phyloP scores from a whole-genome alignment of 768 basidiomycete species.

The Suillus sp. region DNA sequence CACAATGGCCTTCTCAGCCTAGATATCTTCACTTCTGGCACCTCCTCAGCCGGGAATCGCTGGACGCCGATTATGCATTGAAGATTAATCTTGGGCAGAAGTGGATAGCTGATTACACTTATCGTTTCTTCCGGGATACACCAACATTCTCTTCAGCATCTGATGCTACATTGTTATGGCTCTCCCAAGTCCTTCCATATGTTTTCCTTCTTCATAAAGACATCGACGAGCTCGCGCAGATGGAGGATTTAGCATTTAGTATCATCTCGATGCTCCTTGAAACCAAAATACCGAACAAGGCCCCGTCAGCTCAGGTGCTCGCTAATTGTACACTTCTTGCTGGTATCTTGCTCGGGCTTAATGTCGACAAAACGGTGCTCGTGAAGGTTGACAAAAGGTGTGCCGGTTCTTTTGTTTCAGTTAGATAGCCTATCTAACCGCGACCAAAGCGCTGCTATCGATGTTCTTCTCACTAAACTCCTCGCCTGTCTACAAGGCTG shows the following conservation, averaged over 20 bases:
- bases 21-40: slow-evolving; percentile 12
- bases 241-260: slow-evolving; percentile 8
- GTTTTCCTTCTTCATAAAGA: slow-evolving; percentile 9
- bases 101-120: slow-evolving; percentile 9
- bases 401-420: not conserved
- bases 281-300: not conserved
- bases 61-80: slow-evolving; percentile 7
- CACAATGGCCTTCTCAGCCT: slow-evolving; percentile 9
- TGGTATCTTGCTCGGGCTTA: slow-evolving; percentile 10
- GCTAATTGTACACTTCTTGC: slow-evolving; percentile 17
- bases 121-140: slow-evolving; percentile 11
- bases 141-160: slow-evolving; percentile 7
- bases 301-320: slow-evolving; percentile 10
- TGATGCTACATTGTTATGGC: slow-evolving; percentile 10
- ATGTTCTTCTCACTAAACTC: not conserved
- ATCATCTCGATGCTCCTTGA: slow-evolving; percentile 8
- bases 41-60: slow-evolving; percentile 6
- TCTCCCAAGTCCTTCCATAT: slow-evolving; percentile 13
- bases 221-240: slow-evolving; percentile 6
- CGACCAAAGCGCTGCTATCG: slow-evolving; percentile 3
- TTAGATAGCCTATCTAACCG: not conserved
- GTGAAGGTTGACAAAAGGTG: slow-evolving; percentile 18
- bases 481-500: slow-evolving; percentile 4
- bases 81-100: slow-evolving; percentile 9
- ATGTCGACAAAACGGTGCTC: slow-evolving; percentile 13